phyloP scores from a whole-genome alignment of 176 grass and related monocot species.

The Aegilops speltoides region DNA sequence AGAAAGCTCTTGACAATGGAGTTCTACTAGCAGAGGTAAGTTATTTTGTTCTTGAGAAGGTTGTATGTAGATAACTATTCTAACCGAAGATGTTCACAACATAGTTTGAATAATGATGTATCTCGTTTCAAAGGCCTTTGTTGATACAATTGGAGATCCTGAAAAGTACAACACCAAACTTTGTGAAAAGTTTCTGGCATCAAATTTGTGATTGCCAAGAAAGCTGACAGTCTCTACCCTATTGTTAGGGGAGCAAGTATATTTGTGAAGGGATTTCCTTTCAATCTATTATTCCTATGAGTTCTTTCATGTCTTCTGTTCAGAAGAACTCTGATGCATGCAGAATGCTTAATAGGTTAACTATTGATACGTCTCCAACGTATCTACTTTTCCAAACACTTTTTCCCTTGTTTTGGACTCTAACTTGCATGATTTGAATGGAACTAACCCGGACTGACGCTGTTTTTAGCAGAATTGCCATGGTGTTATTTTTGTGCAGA shows the following conservation, averaged over 20 bases:
- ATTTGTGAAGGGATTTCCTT: slow-evolving; percentile 70
- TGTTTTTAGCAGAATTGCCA: too few species aligned
- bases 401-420: too few species aligned
- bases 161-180: slow-evolving; percentile 84
- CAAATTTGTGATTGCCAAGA: slow-evolving; percentile 92
- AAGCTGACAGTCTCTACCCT: slow-evolving; percentile 91
- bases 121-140: slow-evolving; percentile 61
- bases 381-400: too few species aligned
- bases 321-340: too few species aligned
- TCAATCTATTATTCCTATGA: too few species aligned
- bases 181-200: slow-evolving; percentile 77
- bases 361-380: too few species aligned
- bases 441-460: too few species aligned
- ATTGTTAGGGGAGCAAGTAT: slow-evolving; percentile 95
- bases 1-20: slow-evolving; percentile 63
- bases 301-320: too few species aligned
- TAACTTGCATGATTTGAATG: too few species aligned
- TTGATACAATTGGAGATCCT: slow-evolving; percentile 89
- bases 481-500: too few species aligned
- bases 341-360: too few species aligned
- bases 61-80: neutral
- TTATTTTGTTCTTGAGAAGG: slow-evolving; percentile 12
- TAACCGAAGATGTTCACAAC: neutral
- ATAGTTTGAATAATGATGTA: neutral
- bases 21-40: slow-evolving; percentile 72